Conservation (phyloP, 305 asterid species). For the Withania somnifera region DNA sequence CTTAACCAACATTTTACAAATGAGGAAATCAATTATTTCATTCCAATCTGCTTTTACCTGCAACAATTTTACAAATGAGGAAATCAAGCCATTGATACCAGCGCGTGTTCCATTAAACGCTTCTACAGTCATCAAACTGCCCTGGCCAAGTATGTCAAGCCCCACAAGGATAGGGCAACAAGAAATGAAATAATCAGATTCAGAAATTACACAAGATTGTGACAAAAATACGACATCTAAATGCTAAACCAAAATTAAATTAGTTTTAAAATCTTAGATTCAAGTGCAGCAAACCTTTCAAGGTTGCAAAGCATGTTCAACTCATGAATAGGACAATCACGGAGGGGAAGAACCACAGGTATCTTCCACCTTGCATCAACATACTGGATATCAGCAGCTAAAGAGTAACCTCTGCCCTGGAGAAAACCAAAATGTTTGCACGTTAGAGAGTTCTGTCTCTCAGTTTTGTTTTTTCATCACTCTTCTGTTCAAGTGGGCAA, state of each 20-base stretch:
- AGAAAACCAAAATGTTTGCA: constrained; percentile 6
- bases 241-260: neutral
- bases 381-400: constrained; percentile 89
- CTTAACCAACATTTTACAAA: constrained; percentile 49
- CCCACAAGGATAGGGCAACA: constrained; percentile 10
- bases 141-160: constrained; percentile 19
- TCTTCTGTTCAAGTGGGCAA: neutral
- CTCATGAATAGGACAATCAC: constrained; percentile 75
- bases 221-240: neutral
- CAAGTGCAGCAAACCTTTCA: constrained; percentile 50
- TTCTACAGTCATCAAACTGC: constrained; percentile 70
- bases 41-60: constrained; percentile 44
- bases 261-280: neutral
- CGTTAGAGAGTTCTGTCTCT: neutral
- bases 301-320: constrained; percentile 58
- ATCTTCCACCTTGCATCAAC: constrained; percentile 87
- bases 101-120: constrained; percentile 37
- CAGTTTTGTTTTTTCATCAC: neutral
- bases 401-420: constrained; percentile 91
- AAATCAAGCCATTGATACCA: constrained; percentile 80
- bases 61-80: constrained; percentile 73
- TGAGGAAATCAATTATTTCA: constrained; percentile 68
- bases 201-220: neutral
- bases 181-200: neutral
- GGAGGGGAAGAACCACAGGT: constrained; percentile 84